These are phyloP conservation scores for Neurospora sp. DNA, from an alignment of 495 filamentous ascomycete species.

Conservation along the genomic window DNA sequence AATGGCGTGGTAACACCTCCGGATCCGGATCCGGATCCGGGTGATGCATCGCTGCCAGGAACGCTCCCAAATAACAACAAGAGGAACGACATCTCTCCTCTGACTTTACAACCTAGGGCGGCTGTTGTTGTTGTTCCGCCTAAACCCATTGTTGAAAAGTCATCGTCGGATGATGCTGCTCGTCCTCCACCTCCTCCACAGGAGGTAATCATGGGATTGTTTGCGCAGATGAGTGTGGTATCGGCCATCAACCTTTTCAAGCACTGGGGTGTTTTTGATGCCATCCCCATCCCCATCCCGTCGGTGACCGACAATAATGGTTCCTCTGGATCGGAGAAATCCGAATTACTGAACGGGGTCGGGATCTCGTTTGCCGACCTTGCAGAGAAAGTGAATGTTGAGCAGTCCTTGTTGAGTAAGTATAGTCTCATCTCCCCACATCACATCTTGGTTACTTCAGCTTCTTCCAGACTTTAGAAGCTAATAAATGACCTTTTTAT, in stretches of 20 bases:
- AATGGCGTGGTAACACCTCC: background rate
- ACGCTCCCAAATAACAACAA: background rate
- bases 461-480: background rate
- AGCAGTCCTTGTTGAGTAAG: conserved; percentile 19
- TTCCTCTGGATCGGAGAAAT: no score
- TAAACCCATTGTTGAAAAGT: background rate
- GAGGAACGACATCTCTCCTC: conserved; percentile 1
- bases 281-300: conserved; percentile 11
- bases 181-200: conserved; percentile 14
- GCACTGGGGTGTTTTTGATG: conserved; percentile 26
- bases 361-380: conserved; percentile 8
- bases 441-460: background rate
- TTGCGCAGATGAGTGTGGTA: conserved; percentile 13
- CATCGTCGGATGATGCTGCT: conserved; percentile 5
- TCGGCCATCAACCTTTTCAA: conserved; percentile 23
- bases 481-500: background rate
- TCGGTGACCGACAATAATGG: no score
- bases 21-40: background rate
- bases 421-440: background rate
- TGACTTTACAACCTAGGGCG: conserved; percentile 4
- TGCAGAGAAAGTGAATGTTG: conserved; percentile 13
- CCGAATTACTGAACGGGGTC: no score
- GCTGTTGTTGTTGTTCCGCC: background rate
- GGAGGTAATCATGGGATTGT: conserved; percentile 20
- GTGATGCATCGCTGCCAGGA: background rate